A percentile compares a stretch with the other conserved stretches of the same genome.
phyloP scores from a whole-genome alignment of 768 basidiomycete species.

The Lentinula edodes region DNA sequence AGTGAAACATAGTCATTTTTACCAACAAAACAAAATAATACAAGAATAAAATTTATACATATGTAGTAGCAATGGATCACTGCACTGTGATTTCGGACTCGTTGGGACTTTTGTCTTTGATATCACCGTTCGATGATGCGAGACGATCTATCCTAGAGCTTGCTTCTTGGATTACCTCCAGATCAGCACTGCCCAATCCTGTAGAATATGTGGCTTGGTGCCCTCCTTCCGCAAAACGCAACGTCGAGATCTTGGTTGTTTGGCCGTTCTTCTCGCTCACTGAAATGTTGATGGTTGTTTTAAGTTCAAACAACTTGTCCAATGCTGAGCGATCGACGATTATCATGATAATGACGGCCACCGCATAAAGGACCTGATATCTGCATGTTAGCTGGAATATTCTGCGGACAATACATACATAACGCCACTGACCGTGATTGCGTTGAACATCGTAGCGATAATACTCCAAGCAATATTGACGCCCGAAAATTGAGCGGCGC shows the following conservation, averaged over 20 bases:
- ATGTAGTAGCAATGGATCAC: neutral
- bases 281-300: neutral
- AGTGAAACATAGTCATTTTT: no score
- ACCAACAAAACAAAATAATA: no score
- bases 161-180: neutral
- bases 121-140: neutral
- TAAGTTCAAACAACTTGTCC: neutral
- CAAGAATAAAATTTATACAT: no score
- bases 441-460: conserved; percentile 2
- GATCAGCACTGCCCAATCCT: neutral
- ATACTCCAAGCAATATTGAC: neutral
- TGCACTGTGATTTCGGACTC: neutral
- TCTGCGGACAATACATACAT: neutral
- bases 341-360: neutral
- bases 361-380: neutral
- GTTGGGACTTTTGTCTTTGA: neutral
- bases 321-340: neutral
- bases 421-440: neutral
- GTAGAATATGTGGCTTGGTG: neutral
- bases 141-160: neutral
- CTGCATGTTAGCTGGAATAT: neutral
- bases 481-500: neutral
- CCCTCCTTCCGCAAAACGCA: neutral
- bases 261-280: neutral
- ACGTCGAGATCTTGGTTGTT: neutral